Evolutionary conservation across 148 eudicot genomes (phyloP), one percentile per base, ranked within the genome.

Genomic region (Camellia lanceoleosa): DNA sequence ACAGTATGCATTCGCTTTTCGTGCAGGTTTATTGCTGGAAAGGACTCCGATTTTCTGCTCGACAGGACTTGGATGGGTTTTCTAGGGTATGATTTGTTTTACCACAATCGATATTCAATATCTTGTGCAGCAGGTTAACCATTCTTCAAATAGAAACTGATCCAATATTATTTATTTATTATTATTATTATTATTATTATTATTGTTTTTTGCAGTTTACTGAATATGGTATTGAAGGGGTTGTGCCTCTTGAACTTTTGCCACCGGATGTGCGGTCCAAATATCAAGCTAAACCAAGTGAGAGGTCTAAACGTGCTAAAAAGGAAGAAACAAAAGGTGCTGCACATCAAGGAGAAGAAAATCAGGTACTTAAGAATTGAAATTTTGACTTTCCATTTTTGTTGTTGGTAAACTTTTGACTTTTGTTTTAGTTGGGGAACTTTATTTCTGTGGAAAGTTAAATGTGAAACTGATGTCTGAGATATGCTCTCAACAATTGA

Each of bases 11-110:
- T 43, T 68, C 59, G 54, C 42, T 80, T 63, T 73, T 79, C 80
- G 23, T 84, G 62, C 87, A 95, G 99, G 99, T 95, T 23, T 95
- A 95, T 83, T 95, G 99, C 85, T 95, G 99, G 99, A 95, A 95
- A 85, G 99, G 99, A 83, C 93, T 95, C 47, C 89, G 99, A 62
- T 89, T 93, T 72, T 92, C 99, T 64, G 99, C 99, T 68, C 89
- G 97, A 66, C 97, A 95, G 83, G 99, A 95, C 84, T 89, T 95
- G 88, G 99, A 95, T 79, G 97, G 92, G 70, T 95, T 95, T 87
- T 95, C 99, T 41, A 90, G 90, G 80, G 99, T 95, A 88, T 81
- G 86, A 63, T 73, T 44, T 59, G 52, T 80, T 64, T 71, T 72
- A 5, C 66, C 20, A 15, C 38, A 16, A 3, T 19, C 42, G 52